Percentiles rank a stretch among this genome's conserved stretches.
Evolutionary conservation across 2,329 filamentous ascomycete genomes (phyloP).

Genomic region (Lachnellula occidentalis): DNA sequence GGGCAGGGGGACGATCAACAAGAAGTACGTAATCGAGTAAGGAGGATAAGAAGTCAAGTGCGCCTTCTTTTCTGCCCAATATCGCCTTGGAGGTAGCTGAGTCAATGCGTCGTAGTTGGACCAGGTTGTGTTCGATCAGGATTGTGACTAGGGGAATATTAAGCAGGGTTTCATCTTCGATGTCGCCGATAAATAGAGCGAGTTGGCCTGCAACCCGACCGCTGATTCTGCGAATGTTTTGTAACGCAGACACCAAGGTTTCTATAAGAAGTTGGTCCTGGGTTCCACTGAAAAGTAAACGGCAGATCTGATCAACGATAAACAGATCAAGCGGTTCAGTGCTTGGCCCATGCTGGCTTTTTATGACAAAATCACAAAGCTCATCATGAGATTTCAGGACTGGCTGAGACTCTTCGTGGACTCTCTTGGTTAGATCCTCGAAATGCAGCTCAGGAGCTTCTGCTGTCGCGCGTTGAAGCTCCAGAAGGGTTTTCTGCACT

Average conservation of each 20-base stretch:
- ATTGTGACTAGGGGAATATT: conserved; percentile 53
- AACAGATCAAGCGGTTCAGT: conserved; percentile 52
- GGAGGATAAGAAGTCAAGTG: conserved; percentile 73
- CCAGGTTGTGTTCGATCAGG: conserved; percentile 52
- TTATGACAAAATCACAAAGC: conserved; percentile 57
- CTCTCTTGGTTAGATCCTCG: conserved; percentile 38
- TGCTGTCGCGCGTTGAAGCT: conserved; percentile 49
- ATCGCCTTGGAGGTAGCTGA: conserved; percentile 69
- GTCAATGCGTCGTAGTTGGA: conserved; percentile 63
- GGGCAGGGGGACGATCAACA: conserved; percentile 67
- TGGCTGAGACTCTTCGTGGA: conserved; percentile 46
- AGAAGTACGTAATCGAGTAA: conserved; percentile 75
- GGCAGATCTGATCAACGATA: conserved; percentile 55
- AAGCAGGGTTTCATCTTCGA: conserved; percentile 50
- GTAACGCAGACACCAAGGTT: conserved; percentile 56
- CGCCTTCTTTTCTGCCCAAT: conserved; percentile 61
- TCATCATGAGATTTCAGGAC: conserved; percentile 60
- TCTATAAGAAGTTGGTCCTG: conserved; percentile 53
- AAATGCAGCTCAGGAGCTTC: conserved; percentile 56
- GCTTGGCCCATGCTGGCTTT: conserved; percentile 50
- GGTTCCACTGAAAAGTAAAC: conserved; percentile 47
- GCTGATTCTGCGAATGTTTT: conserved; percentile 53
- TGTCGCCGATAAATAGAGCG: conserved; percentile 50
- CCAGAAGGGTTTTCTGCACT: conserved; percentile 52
- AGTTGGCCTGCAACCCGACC: conserved; percentile 50